Conservation (phyloP, 2,329 filamentous ascomycete genomes). For the Fragosphaeria purpurea region DNA sequence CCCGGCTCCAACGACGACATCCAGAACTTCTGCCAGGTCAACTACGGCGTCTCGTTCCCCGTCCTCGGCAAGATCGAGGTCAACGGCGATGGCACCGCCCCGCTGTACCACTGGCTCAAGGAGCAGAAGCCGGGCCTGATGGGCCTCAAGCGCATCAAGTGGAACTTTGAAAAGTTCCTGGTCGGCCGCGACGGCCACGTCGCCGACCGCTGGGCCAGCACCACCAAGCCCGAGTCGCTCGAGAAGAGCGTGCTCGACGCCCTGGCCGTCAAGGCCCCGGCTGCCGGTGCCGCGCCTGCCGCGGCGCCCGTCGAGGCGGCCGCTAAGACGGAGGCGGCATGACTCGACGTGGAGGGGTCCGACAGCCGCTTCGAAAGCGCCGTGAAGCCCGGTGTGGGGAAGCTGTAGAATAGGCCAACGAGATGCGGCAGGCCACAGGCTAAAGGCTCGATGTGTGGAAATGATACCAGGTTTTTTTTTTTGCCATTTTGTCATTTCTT, state of each 20-base stretch:
- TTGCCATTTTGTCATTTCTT: neutral
- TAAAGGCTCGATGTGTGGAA: neutral
- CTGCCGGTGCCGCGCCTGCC: neutral
- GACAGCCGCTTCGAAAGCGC: neutral
- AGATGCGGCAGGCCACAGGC: neutral
- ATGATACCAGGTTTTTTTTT: neutral
- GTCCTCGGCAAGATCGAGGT: constrained; percentile 88
- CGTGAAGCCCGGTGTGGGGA: neutral
- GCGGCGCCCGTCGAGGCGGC: constrained; percentile 10
- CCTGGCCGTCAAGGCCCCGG: constrained; percentile 44
- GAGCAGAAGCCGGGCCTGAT: constrained; percentile 67
- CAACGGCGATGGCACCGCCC: constrained; percentile 73
- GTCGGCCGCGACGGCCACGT: constrained; percentile 79
- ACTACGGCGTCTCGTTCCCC: constrained; percentile 90
- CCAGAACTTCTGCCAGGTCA: constrained; percentile 77
- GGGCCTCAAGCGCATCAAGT: constrained; percentile 88
- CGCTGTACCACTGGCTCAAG: constrained; percentile 71
- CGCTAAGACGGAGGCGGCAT: neutral
- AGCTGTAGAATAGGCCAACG: neutral
- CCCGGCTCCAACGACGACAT: constrained; percentile 75
- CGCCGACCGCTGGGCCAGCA: constrained; percentile 76
- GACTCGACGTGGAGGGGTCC: neutral
- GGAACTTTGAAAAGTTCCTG: constrained; percentile 99
- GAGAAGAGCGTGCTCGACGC: constrained; percentile 68
- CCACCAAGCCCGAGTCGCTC: constrained; percentile 73